phyloP scores from a whole-genome alignment of 2,329 filamentous ascomycete species.

The Clonostachys rosea region DNA sequence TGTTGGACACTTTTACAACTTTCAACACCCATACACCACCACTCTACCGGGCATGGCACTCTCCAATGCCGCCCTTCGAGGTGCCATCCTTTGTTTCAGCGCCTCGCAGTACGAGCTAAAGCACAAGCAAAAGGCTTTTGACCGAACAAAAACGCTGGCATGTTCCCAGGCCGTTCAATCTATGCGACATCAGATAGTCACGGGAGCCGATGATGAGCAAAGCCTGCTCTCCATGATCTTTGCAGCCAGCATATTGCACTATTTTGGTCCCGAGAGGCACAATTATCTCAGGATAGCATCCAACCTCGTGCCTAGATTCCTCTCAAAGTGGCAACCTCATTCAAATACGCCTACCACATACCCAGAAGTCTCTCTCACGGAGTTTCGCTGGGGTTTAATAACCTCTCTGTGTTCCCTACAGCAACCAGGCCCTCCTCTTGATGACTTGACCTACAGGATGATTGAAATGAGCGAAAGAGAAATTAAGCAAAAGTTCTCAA shows the following conservation, averaged over 20 bases:
- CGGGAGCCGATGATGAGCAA: conserved; percentile 1
- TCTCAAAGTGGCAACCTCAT: background rate
- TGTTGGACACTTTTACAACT: conserved; percentile 6
- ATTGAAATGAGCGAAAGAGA: conserved; percentile 8
- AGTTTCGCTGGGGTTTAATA: conserved; percentile 8
- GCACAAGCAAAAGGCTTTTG: conserved; percentile 2
- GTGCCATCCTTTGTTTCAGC: conserved; percentile 6
- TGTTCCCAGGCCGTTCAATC: conserved; percentile 4
- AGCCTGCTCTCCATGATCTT: conserved; percentile 6
- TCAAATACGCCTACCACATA: conserved; percentile 1
- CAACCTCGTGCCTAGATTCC: conserved; percentile 1
- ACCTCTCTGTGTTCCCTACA: conserved; percentile 7
- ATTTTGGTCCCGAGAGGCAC: conserved; percentile 3
- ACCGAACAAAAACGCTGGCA: background rate
- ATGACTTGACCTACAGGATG: conserved; percentile 1
- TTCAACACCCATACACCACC: conserved; percentile 8
- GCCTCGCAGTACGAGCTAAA: conserved; percentile 7
- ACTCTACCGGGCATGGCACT: conserved; percentile 8
- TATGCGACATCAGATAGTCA: background rate
- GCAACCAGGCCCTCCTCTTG: conserved; percentile 1
- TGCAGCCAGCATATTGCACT: conserved; percentile 4
- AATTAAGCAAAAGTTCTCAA: conserved; percentile 7
- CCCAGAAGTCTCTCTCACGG: conserved; percentile 4
- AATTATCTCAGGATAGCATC: conserved; percentile 5
- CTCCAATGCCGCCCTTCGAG: conserved; percentile 4